Evolutionary conservation across 257 asterid species (phyloP).

Genomic region (Knoxia roxburghii): DNA sequence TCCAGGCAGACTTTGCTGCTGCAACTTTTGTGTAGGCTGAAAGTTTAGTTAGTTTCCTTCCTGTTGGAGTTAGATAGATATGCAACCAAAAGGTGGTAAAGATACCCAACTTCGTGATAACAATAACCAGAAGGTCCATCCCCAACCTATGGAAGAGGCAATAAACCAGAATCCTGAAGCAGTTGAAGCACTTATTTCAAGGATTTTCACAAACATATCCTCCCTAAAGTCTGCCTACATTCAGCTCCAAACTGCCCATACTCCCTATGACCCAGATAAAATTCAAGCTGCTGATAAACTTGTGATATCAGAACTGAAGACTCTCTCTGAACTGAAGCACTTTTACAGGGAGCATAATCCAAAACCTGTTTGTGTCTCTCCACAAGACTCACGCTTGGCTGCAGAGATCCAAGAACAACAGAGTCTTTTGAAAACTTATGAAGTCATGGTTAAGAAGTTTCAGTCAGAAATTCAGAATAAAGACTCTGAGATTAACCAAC

Average conservation of each 20-base stretch:
- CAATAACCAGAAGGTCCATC: constrained; percentile 96
- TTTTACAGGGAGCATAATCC: constrained; percentile 95
- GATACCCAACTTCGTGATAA: constrained; percentile 93
- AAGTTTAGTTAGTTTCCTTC: constrained; percentile 24
- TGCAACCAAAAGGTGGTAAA: constrained; percentile 88
- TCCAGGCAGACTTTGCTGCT: constrained; percentile 7
- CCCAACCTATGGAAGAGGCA: constrained; percentile 98
- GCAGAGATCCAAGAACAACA: constrained; percentile 99
- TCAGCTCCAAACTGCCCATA: constrained; percentile 89
- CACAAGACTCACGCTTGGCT: constrained; percentile 94
- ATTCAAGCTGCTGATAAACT: constrained; percentile 96
- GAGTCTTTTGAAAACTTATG: constrained; percentile 85
- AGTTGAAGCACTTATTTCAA: constrained; percentile 75
- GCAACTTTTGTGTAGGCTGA: constrained; percentile 17
- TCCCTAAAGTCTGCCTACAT: constrained; percentile 92
- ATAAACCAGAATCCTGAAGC: constrained; percentile 85
- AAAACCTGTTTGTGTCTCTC: constrained; percentile 82
- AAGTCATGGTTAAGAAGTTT: constrained; percentile 96
- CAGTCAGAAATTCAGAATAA: constrained; percentile 98
- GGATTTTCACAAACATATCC: constrained; percentile 79
- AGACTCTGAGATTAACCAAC: constrained; percentile 76
- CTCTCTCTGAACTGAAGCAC: constrained; percentile 91
- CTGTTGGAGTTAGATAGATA: constrained; percentile 73
- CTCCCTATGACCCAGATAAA: constrained; percentile 96
- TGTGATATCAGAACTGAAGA: constrained; percentile 89